These are phyloP conservation scores for Aspergillus saccharolyticus DNA, from an alignment of 495 filamentous ascomycete genomes.

Conservation along the genomic window DNA sequence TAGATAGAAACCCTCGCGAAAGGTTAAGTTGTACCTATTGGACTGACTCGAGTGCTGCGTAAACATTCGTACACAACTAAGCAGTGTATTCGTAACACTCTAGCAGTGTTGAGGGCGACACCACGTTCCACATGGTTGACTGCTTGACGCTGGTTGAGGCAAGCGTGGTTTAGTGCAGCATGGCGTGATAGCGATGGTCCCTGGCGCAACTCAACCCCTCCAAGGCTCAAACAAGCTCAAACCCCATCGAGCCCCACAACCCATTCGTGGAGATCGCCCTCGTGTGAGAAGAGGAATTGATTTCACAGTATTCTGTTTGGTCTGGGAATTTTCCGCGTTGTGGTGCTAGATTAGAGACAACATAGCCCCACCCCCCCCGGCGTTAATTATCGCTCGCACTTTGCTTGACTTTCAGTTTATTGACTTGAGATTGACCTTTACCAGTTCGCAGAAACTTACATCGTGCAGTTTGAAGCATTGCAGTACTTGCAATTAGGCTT, in stretches of 20 bases:
- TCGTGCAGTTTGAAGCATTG: background rate
- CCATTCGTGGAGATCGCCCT: background rate
- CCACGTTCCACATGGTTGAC: background rate
- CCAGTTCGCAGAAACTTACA: background rate
- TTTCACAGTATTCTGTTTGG: background rate
- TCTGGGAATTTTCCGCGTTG: background rate
- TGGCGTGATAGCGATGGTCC: constrained; percentile 17
- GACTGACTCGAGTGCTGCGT: background rate
- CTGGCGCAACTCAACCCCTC: constrained; percentile 16
- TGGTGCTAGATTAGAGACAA: background rate
- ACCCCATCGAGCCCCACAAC: background rate
- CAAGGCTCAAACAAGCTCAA: constrained; percentile 1
- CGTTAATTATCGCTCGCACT: too few relatives aligned
- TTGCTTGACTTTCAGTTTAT: background rate
- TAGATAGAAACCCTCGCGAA: background rate
- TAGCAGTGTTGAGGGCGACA: background rate
- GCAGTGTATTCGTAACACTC: background rate
- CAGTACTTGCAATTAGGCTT: background rate
- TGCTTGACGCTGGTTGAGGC: background rate
- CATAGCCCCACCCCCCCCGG: too few relatives aligned
- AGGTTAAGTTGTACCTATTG: background rate
- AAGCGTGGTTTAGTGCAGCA: constrained; percentile 4
- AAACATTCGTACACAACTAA: too few relatives aligned
- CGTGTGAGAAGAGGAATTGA: background rate
- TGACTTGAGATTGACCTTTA: background rate